Conservation (phyloP, 345 rosid species). For the Gossypium arboreum region DNA sequence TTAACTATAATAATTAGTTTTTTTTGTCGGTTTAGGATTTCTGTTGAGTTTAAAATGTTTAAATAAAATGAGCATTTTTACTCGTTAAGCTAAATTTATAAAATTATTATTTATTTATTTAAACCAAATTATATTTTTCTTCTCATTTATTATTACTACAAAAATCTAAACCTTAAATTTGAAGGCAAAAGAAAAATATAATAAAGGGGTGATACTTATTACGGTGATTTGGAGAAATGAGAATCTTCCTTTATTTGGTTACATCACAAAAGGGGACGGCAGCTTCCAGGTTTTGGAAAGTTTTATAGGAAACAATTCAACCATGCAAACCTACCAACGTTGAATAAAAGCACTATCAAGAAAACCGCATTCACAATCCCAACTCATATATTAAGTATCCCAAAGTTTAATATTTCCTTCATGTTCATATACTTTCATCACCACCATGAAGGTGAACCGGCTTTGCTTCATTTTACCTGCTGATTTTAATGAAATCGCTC, state of each 20-base stretch:
- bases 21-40: too few species aligned
- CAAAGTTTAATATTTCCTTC: background rate
- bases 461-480: constrained; percentile 64
- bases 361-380: background rate
- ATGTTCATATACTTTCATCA: background rate
- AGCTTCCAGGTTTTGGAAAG: constrained; percentile 12
- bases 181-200: too few species aligned
- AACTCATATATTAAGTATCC: background rate
- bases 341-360: constrained; percentile 22
- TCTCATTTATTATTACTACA: too few species aligned
- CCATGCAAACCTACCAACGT: constrained; percentile 39
- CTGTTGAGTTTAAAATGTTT: too few species aligned
- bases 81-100: too few species aligned
- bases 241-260: constrained; percentile 5
- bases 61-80: too few species aligned
- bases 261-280: constrained; percentile 12
- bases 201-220: too few species aligned
- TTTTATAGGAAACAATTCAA: constrained; percentile 26
- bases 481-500: constrained; percentile 45
- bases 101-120: too few species aligned
- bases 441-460: constrained; percentile 41
- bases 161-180: too few species aligned
- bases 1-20: too few species aligned
- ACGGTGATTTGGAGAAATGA: background rate
- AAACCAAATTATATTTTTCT: too few species aligned